Conservation (phyloP, 345 rosid species). For the Cardamine chenopodiifolia region DNA sequence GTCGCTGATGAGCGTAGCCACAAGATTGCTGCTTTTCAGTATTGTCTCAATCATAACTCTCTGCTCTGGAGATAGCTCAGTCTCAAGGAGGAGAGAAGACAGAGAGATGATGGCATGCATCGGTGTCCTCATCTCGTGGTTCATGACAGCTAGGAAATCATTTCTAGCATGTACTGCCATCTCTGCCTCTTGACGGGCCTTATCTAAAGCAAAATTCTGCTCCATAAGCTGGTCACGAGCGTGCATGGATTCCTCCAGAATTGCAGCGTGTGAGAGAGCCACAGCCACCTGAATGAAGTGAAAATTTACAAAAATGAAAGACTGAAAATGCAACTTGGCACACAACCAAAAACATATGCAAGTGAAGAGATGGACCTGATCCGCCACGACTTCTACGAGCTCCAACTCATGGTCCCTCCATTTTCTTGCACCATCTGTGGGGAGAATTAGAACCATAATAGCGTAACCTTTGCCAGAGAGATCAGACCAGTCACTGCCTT, state of each 20-base stretch:
- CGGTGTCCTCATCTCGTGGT: constrained; percentile 97
- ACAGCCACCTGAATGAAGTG: constrained; percentile 73
- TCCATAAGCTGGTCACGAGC: constrained; percentile 85
- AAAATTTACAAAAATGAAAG: background rate
- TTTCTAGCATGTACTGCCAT: constrained; percentile 87
- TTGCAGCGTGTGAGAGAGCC: constrained; percentile 97
- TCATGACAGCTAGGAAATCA: constrained; percentile 95
- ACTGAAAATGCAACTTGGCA: background rate
- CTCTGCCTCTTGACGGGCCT: constrained; percentile 92
- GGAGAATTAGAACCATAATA: constrained; percentile 89
- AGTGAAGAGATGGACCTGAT: constrained; percentile 64
- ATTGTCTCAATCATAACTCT: constrained; percentile 88
- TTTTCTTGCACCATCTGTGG: constrained; percentile 73
- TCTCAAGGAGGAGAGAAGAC: constrained; percentile 87
- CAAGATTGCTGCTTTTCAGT: constrained; percentile 87
- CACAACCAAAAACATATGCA: constrained; percentile 7
- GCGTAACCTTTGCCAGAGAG: constrained; percentile 78
- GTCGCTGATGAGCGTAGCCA: constrained; percentile 82
- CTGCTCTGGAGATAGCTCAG: constrained; percentile 75
- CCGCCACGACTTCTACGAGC: constrained; percentile 92
- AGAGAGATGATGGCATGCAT: constrained; percentile 87
- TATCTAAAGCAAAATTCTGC: constrained; percentile 76
- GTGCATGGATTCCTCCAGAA: constrained; percentile 88
- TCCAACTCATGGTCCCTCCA: constrained; percentile 96
- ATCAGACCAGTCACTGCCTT: constrained; percentile 83